Base-by-base conservation (phyloP, 2,329 filamentous ascomycete genomes). In the Plenodomus lindquistii region DNA sequence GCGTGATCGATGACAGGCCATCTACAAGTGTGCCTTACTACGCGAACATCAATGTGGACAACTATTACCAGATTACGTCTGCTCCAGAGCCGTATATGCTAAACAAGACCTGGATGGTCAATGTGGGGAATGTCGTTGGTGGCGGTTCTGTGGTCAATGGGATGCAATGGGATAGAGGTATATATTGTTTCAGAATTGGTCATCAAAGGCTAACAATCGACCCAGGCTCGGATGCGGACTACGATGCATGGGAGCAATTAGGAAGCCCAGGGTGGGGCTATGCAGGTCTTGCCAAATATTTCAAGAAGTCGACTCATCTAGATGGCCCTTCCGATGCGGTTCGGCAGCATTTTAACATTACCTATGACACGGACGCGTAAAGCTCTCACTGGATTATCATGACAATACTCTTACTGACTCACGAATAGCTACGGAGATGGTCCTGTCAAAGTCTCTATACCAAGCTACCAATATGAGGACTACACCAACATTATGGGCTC, bases 221-320 rank as follows among this genome's bases (percentile, higher is more conserved):
- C 5, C 10, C 22, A 8, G 70, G 61, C 17, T 52, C 57, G 9
- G 54, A 57, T 19, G 64, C 48, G 8, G 68, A 71, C 40, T 72
- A 72, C 49, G 77, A 85, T 63, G 75, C 75, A 3, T 85, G 82
- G 82, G 77, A 76, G 40, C 65, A 73, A 29, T 62, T 85, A 8
- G 82, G 82, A 1, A 85, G 84, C 55, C 44, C 63, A 1, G 82
- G 81, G 0, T 86, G 83, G 83, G 74, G 75, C 1, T 85, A 78
- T 77, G 68, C 80, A 38, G 71, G 71, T 11, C 52, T 79, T 8
- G 44, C 66, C 15, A 66, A 63, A 9, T 73, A 72, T 54, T 73
- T 74, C 53, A 62, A 59, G 44, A 62, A 60, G 35, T 49, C 37
- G 17, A 48, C 42, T 2, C 42, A 46, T 15, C 55, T 62, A 22